Evolutionary conservation across 345 rosid species (phyloP), one percentile per base, ranked within the genome.

Genomic region (Aquilaria yunnanensis): DNA sequence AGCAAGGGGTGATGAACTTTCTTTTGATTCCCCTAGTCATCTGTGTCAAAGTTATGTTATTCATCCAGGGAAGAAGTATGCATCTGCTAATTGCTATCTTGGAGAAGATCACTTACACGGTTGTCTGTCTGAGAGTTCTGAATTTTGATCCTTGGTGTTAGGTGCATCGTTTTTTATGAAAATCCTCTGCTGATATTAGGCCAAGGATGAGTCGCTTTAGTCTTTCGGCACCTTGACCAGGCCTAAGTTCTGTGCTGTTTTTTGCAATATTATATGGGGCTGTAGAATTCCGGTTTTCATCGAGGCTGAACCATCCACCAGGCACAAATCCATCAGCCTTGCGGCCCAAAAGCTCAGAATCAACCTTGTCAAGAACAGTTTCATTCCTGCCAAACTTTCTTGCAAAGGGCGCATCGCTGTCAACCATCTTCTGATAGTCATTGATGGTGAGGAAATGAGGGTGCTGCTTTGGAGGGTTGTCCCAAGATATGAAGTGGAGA

Each of bases 401-500:
- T 1, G 96, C 98, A 54, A 92, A 92, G 2, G 98, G 95, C 1
- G 89, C 88, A 46, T 80, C 80, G 78, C 96, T 92, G 46, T 81
- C 70, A 10, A 89, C 83, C 96, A 89, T 92, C 52, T 73, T 77
- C 54, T 69, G 78, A 51, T 67, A 89, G 69, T 92, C 96, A 10
- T 81, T 57, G 31, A 68, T 56, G 1, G 89, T 76, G 53, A 92
- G 84, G 77, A 82, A 87, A 82, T 89, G 91, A 0, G 96, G 98
- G 68, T 92, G 98, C 34, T 92, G 98, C 74, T 83, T 87, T 0
- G 96, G 98, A 59, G 96, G 98, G 69, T 78, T 87, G 76, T 78
- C 98, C 98, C 96, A 92, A 10, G 96, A 73, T 72, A 92, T 92
- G 88, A 87, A 92, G 74, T 92, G 98, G 51, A 92, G 81, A 73